phyloP scores from a whole-genome alignment of 495 filamentous ascomycete genomes.

The Platismatia glauca region DNA sequence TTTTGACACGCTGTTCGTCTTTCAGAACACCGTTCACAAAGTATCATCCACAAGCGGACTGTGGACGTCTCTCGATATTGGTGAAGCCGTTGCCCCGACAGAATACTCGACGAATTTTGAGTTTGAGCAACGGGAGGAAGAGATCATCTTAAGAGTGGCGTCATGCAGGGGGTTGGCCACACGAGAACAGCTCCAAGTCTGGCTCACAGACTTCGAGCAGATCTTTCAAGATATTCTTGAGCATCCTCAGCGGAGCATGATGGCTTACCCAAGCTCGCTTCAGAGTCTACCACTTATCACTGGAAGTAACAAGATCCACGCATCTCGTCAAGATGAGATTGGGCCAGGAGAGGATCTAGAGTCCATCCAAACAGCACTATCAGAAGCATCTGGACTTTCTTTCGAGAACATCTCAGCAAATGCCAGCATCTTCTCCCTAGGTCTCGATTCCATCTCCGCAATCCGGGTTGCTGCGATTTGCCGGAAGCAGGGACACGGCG shows the following conservation, averaged over 20 bases:
- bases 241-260: conserved; percentile 25
- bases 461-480: conserved; percentile 64
- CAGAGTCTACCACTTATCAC: conserved; percentile 23
- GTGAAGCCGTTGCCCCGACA: conserved; percentile 41
- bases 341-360: conserved; percentile 28
- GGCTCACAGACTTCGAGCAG: conserved; percentile 25
- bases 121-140: conserved; percentile 41
- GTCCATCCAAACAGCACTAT: conserved; percentile 52
- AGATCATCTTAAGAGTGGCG: conserved; percentile 14
- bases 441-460: conserved; percentile 83
- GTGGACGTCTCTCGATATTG: conserved; percentile 47
- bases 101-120: conserved; percentile 71
- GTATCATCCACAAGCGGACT: conserved; percentile 28
- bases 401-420: conserved; percentile 49
- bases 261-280: conserved; percentile 23
- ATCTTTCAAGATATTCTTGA: conserved; percentile 28
- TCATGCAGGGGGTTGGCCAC: not conserved
- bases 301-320: not conserved
- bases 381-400: conserved; percentile 52
- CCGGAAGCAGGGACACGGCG: conserved; percentile 45
- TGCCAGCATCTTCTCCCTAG: conserved; percentile 74
- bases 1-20: conserved; percentile 82
- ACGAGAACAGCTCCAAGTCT: conserved; percentile 2
- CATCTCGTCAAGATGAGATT: not conserved
- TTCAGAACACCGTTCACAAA: conserved; percentile 46